Evolutionary conservation across 805 yeast species (phyloP).

Genomic region (Candida pini): DNA sequence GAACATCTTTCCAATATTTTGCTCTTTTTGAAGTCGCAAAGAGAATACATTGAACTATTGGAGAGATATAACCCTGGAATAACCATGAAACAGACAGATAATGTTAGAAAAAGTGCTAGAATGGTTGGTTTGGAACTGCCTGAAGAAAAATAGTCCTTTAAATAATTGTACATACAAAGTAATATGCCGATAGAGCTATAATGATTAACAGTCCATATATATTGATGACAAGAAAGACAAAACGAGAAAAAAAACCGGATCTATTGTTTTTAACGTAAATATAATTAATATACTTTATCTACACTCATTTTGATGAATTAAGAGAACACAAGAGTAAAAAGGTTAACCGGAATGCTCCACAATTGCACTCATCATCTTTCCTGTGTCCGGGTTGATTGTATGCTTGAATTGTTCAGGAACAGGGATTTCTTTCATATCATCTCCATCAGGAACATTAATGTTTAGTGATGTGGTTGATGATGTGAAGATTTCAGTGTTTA

Average conservation of each 20-base stretch:
- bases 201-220: too few relatives aligned
- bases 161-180: too few relatives aligned
- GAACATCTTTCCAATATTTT: slow-evolving; percentile 54
- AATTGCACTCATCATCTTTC: slow-evolving; percentile 60
- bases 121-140: slow-evolving; percentile 83
- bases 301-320: too few relatives aligned
- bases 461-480: slow-evolving; percentile 83
- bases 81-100: slow-evolving; percentile 70
- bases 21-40: slow-evolving; percentile 62
- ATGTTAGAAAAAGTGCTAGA: slow-evolving; percentile 73
- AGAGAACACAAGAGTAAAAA: not conserved
- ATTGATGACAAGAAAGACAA: too few relatives aligned
- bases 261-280: too few relatives aligned
- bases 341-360: slow-evolving; percentile 75
- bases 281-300: not conserved
- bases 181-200: too few relatives aligned
- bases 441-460: slow-evolving; percentile 72
- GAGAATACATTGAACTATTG: slow-evolving; percentile 69
- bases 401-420: slow-evolving; percentile 92
- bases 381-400: slow-evolving; percentile 42
- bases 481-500: slow-evolving; percentile 73
- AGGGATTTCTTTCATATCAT: slow-evolving; percentile 75
- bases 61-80: slow-evolving; percentile 86
- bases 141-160: slow-evolving; percentile 18
- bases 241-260: too few relatives aligned